Conservation (phyloP, 139 green algal species). For the Chlorella sp. region DNA sequence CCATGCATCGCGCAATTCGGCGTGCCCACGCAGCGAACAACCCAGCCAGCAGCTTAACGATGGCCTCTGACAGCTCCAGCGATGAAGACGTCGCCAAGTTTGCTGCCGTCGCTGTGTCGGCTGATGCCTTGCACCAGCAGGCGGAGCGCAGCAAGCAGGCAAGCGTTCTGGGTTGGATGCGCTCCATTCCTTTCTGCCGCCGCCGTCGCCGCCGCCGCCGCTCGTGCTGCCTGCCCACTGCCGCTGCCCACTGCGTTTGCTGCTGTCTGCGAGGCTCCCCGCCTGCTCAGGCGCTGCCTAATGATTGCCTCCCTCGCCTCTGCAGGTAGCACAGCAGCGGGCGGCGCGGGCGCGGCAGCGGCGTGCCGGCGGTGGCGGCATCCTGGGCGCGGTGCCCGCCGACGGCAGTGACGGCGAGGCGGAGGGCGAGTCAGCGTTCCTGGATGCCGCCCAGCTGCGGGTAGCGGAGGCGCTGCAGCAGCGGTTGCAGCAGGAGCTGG, state of each 20-base stretch:
- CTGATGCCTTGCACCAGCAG: not conserved
- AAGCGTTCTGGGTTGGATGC: not conserved
- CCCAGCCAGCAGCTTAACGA: no score
- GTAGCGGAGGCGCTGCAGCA: slow-evolving; percentile 25
- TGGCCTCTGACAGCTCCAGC: not conserved
- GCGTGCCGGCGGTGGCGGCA: slow-evolving; percentile 11
- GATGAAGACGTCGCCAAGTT: not conserved
- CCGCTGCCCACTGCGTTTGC: not conserved
- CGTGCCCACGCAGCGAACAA: no score
- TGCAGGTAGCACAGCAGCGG: slow-evolving; percentile 1
- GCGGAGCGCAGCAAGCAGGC: slow-evolving; percentile 12
- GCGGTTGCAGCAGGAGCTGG: slow-evolving; percentile 7
- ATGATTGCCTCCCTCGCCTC: not conserved
- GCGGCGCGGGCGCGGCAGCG: slow-evolving; percentile 18
- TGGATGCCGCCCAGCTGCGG: slow-evolving; percentile 28
- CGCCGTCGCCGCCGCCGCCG: not conserved
- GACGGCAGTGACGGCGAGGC: not conserved
- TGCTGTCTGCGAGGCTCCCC: no score
- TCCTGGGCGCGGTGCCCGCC: not conserved
- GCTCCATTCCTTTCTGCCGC: not conserved
- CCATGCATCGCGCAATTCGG: no score
- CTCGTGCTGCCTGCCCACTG: no score
- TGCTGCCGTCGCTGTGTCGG: slow-evolving; percentile 19
- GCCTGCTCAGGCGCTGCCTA: not conserved
- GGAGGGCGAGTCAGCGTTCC: not conserved